Evolutionary conservation across 306 rosid genomes (phyloP), one percentile per base, ranked within the genome.

Genomic region (Castanea mollissima): DNA sequence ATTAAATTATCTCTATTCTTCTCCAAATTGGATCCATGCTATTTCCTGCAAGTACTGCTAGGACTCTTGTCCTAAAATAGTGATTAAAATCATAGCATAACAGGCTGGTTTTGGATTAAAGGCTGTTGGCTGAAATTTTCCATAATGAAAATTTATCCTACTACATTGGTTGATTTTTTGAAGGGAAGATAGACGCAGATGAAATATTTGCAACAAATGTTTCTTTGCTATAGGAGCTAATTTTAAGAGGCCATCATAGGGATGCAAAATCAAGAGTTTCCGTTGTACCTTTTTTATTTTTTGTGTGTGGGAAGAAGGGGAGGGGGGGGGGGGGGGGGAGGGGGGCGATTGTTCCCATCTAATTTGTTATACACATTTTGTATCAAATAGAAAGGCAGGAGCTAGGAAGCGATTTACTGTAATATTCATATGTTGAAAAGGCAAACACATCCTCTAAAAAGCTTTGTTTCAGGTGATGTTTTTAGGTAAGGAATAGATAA

Each of bases 201-300:
- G 72, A 71, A 72, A 65, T 72, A 51, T 64, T 44, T 56, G 85
- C 56, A 55, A 84, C 58, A 52, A 62, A 76, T 54, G 46, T 83
- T 27, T 81, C 80, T 86, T 78, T 74, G 82, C 82, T 75, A 78
- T 60, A 74, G 51, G 79, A 76, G 82, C 81, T 34, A 76, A 55
- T 57, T 54, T 71, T 71, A 34, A 32, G 71, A 46, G 78, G 64
- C 63, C 85, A 89, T 56, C 27, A 60, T 65, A 72, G 55, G 60
- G 55, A 11, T 67, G 77, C 27, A 25, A 25, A 25, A 25, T 25
- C 27, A 25, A 25, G 27, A 25, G 27, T 25, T 25, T 1, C 1
- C 27, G 1, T 25, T 25, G 27, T 0, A 25, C 27, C 27, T 25
- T 25, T 25, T 34, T 5, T 34, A 34, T 34, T 34, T 34, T 34